A percentile compares a stretch with the other conserved stretches of the same genome.
Conservation (phyloP, 352 stramenopile species). For the Plasmopara viticola region DNA sequence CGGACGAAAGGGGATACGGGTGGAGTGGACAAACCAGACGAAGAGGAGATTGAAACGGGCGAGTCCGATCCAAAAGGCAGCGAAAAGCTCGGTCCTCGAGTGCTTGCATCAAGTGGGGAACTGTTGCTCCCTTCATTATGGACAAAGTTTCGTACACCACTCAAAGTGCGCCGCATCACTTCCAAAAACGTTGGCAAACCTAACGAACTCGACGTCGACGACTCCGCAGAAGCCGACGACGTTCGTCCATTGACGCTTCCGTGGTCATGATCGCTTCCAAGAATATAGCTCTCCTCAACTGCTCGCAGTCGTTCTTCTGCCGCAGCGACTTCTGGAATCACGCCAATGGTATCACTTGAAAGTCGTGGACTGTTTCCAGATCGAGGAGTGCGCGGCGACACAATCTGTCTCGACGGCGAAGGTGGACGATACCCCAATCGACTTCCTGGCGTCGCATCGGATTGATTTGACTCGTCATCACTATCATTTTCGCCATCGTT, state of each 20-base stretch:
- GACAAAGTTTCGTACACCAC: conserved; percentile 34
- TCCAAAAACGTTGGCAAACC: conserved; percentile 42
- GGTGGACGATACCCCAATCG: conserved; percentile 16
- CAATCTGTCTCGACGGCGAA: conserved; percentile 18
- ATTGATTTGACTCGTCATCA: conserved; percentile 24
- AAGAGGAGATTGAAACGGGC: conserved; percentile 17
- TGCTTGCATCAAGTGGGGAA: conserved; percentile 5
- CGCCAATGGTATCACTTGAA: conserved; percentile 22
- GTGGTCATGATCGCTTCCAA: conserved; percentile 2
- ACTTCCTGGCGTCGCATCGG: conserved; percentile 6
- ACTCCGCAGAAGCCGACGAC: conserved; percentile 24
- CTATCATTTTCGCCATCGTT: conserved; percentile 26
- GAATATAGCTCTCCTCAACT: conserved; percentile 3
- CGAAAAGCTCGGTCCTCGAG: conserved; percentile 12
- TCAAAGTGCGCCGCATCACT: conserved; percentile 44
- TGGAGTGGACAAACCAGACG: conserved; percentile 14
- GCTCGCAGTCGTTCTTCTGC: conserved; percentile 34
- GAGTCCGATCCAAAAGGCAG: conserved; percentile 21
- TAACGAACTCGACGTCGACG: conserved; percentile 21
- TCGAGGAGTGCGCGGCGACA: conserved; percentile 18
- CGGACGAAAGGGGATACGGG: conserved; percentile 8
- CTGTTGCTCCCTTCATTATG: conserved; percentile 15
- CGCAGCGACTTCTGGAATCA: conserved; percentile 65
- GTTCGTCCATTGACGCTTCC: conserved; percentile 10
- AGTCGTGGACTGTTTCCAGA: conserved; percentile 9